Conservation (phyloP, 331 rosid species). For the Telfairia occidentalis region DNA sequence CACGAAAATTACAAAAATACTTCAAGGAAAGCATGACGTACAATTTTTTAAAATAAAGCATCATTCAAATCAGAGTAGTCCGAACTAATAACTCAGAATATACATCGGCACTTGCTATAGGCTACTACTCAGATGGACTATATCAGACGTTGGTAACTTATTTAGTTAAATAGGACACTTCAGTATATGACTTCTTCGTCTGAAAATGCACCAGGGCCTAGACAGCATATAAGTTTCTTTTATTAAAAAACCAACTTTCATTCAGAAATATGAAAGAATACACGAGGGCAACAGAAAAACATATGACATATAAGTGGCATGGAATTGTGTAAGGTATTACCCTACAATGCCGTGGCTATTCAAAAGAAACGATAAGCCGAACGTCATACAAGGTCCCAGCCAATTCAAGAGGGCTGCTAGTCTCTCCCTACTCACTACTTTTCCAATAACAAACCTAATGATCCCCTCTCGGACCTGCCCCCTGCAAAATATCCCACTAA, state of each 20-base stretch:
- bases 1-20: constrained; percentile 17
- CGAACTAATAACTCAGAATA: neutral
- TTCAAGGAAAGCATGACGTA: constrained; percentile 14
- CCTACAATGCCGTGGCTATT: neutral
- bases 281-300: neutral
- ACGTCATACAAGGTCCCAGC: neutral
- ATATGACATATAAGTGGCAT: neutral
- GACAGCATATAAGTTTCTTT: neutral
- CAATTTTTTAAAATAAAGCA: neutral
- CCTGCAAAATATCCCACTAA: neutral
- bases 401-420: neutral
- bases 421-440: neutral
- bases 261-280: neutral
- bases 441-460: neutral
- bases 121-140: neutral
- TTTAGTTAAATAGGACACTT: neutral
- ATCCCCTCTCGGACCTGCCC: neutral
- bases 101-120: neutral
- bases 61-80: neutral
- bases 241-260: neutral
- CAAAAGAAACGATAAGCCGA: neutral
- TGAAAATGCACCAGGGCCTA: neutral
- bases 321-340: neutral
- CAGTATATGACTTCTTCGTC: neutral
- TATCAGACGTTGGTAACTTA: neutral